Evolutionary conservation across 331 rosid genomes (phyloP), one percentile per base, ranked within the genome.

Genomic region (Malus hybrid): DNA sequence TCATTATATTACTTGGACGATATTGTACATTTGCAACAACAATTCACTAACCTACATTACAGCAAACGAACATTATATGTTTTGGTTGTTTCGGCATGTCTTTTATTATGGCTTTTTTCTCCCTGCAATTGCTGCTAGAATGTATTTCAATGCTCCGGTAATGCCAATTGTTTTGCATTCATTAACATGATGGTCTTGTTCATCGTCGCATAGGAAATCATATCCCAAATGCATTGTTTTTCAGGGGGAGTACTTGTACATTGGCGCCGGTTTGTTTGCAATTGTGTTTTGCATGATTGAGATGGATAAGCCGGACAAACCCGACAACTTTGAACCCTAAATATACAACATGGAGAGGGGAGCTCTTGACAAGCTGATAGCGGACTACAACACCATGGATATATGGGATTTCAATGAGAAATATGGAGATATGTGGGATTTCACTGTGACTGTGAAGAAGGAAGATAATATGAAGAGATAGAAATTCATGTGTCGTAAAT

Each of bases 341-440:
- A 90, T 94, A 76, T 94, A 94, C 89, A 94, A 90, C 55, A 87
- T 94, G 99, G 99, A 94, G 79, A 88, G 99, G 48, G 92, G 91
- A 76, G 90, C 96, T 78, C 81, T 93, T 60, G 99, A 94, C 87
- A 94, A 94, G 84, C 82, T 94, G 88, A 87, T 94, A 66, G 86
- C 86, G 71, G 99, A 94, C 65, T 94, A 94, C 81, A 92, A 94
- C 55, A 83, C 89, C 69, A 94, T 94, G 99, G 84, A 82, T 84
- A 90, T 94, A 57, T 94, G 99, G 99, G 97, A 88, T 46, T 94
- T 94, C 85, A 94, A 92, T 76, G 91, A 86, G 78, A 94, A 94
- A 81, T 94, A 94, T 82, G 97, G 87, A 2, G 99, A 94, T 75
- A 64, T 94, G 1, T 94, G 99, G 97, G 99, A 94, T 82, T 92